Percentiles rank a stretch among this genome's conserved stretches.
Evolutionary conservation across 2,329 filamentous ascomycete genomes (phyloP).

Genomic region (Colletotrichum caudatum): DNA sequence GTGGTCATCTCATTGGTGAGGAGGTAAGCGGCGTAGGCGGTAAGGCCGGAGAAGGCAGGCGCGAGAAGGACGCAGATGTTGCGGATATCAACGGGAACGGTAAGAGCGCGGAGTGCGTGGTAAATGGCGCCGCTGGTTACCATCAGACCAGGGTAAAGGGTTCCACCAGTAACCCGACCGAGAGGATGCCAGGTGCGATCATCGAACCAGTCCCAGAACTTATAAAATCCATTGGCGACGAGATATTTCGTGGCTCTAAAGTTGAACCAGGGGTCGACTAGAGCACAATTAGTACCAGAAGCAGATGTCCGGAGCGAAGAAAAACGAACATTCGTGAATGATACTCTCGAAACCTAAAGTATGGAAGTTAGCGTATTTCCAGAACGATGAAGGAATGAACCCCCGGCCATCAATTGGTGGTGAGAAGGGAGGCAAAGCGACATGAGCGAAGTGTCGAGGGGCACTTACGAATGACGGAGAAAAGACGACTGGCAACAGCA

Average conservation of each 20-base stretch:
- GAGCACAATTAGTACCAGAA: conserved; percentile 45
- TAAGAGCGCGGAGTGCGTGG: conserved; percentile 88
- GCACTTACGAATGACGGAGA: conserved; percentile 94
- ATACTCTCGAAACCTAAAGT: conserved; percentile 92
- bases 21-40: conserved; percentile 92
- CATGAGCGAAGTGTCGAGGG: conserved; percentile 35
- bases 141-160: conserved; percentile 98
- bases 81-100: conserved; percentile 95
- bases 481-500: conserved; percentile 91
- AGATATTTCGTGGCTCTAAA: conserved; percentile 99
- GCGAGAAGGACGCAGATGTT: conserved; percentile 98
- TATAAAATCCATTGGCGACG: conserved; percentile 96
- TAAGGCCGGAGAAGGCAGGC: conserved; percentile 93
- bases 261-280: conserved; percentile 99
- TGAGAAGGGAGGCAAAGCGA: conserved; percentile 1
- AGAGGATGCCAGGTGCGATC: conserved; percentile 99
- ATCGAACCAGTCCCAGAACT: conserved; percentile 99
- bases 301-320: conserved; percentile 29
- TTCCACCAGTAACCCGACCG: conserved; percentile 96
- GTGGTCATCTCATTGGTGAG: conserved; percentile 97
- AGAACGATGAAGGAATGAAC: background rate
- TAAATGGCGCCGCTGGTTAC: conserved; percentile 98
- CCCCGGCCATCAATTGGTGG: conserved; percentile 25
- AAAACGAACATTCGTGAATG: conserved; percentile 94
- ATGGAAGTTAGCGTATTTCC: conserved; percentile 48